Conservation (phyloP, 1,284 basidiomycete species). For the Sanghuangporus weigelae region DNA sequence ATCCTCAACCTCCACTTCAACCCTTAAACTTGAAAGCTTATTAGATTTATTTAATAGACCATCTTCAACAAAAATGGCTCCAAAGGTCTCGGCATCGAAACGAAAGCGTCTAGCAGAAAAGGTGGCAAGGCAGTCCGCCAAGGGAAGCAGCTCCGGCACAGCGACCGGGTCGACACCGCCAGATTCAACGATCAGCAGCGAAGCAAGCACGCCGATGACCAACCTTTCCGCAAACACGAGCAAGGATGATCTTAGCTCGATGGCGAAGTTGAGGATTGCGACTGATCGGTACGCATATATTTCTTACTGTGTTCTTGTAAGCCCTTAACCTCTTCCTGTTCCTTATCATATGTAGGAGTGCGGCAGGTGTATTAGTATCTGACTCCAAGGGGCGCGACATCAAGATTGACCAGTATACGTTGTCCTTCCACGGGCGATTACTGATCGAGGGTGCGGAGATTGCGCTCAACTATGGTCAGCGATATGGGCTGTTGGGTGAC, state of each 20-base stretch:
- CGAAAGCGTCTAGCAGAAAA: slow-evolving; percentile 88
- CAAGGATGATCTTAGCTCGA: slow-evolving; percentile 67
- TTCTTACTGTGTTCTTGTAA: neutral
- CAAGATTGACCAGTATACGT: slow-evolving; percentile 94
- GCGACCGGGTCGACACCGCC: slow-evolving; percentile 45
- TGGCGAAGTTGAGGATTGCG: slow-evolving; percentile 84
- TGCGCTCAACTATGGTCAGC: slow-evolving; percentile 61
- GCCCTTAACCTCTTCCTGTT: neutral
- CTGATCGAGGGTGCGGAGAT: slow-evolving; percentile 85
- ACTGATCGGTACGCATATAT: slow-evolving; percentile 68
- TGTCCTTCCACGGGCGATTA: slow-evolving; percentile 96
- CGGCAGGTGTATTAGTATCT: slow-evolving; percentile 88
- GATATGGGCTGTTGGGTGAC: slow-evolving; percentile 63
- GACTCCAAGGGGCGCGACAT: slow-evolving; percentile 93
- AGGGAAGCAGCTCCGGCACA: slow-evolving; percentile 30
- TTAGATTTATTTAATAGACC: neutral
- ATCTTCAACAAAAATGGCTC: slow-evolving; percentile 44
- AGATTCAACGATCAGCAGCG: slow-evolving; percentile 50
- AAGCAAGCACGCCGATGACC: slow-evolving; percentile 73
- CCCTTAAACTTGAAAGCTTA: neutral
- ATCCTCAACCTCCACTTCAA: slow-evolving; percentile 1
- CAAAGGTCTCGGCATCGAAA: slow-evolving; percentile 63
- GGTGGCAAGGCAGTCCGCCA: slow-evolving; percentile 67
- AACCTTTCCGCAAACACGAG: slow-evolving; percentile 70
- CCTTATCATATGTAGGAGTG: slow-evolving; percentile 51